phyloP scores from a whole-genome alignment of 352 stramenopile species.

The Phytophthora pinifolia region DNA sequence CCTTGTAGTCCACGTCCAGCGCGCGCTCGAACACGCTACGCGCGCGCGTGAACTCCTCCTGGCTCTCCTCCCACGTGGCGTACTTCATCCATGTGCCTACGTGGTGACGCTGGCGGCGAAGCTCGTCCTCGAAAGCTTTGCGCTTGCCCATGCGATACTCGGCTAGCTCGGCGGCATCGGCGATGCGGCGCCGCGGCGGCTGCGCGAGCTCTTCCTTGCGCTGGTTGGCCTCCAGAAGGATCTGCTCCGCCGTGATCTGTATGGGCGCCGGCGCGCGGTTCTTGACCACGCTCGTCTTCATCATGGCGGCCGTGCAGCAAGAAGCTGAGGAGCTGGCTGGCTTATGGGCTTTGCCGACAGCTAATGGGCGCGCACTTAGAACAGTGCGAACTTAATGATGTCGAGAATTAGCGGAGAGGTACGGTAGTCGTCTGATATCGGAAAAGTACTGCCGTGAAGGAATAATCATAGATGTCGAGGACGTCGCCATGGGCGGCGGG shows the following conservation, averaged over 20 bases:
- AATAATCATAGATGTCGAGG: too few species aligned
- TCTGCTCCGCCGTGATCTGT: constrained; percentile 99
- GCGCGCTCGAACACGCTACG: constrained; percentile 97
- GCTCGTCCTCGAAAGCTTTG: constrained; percentile 95
- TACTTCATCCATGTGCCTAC: constrained; percentile 99
- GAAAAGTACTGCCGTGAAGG: too few species aligned
- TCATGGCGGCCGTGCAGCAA: constrained; percentile 34
- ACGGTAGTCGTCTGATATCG: too few species aligned
- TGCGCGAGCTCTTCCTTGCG: constrained; percentile 79
- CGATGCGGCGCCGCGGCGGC: constrained; percentile 79
- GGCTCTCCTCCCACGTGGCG: constrained; percentile 97
- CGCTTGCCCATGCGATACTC: constrained; percentile 94
- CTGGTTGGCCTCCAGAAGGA: constrained; percentile 94
- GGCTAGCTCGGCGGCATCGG: constrained; percentile 90
- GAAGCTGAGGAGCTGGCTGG: neutral
- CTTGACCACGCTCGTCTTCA: constrained; percentile 93
- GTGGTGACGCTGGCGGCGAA: constrained; percentile 94
- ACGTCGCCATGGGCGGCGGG: too few species aligned
- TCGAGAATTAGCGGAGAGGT: too few species aligned
- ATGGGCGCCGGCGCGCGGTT: constrained; percentile 98
- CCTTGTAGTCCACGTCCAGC: constrained; percentile 97
- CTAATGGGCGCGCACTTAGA: constrained; percentile 20
- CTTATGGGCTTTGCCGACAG: neutral
- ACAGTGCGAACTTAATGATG: too few species aligned
- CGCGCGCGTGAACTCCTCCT: constrained; percentile 97